Evolutionary conservation across 257 asterid species (phyloP).

Genomic region (Scutellaria minor): DNA sequence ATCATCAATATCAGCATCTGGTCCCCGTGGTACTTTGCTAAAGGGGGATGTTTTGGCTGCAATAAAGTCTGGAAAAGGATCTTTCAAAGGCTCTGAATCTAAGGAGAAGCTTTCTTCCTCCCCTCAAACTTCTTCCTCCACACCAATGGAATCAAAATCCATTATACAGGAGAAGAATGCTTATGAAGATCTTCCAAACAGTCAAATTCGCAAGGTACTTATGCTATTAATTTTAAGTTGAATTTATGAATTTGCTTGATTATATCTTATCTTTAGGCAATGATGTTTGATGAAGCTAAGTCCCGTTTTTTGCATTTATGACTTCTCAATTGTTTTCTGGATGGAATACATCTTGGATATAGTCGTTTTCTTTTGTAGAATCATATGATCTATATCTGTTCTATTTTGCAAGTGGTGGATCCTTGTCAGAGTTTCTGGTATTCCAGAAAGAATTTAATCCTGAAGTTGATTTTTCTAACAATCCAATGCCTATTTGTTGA

Average conservation of each 20-base stretch:
- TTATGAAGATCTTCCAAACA: constrained; percentile 84
- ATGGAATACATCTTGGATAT: constrained; percentile 12
- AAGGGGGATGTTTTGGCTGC: constrained; percentile 97
- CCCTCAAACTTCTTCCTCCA: constrained; percentile 51
- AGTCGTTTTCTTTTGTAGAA: constrained; percentile 17
- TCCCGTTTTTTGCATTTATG: constrained; percentile 17
- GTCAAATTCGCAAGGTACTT: constrained; percentile 95
- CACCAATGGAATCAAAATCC: constrained; percentile 53
- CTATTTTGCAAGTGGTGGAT: constrained; percentile 21
- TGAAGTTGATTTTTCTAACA: constrained; percentile 9
- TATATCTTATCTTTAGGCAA: constrained; percentile 7
- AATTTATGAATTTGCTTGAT: constrained; percentile 11
- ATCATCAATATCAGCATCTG: constrained; percentile 78
- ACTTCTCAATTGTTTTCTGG: not conserved
- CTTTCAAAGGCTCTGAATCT: constrained; percentile 48
- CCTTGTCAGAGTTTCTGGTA: not conserved
- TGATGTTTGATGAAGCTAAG: constrained; percentile 16
- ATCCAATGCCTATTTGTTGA: constrained; percentile 2
- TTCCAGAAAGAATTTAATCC: constrained; percentile 14
- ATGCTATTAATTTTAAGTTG: constrained; percentile 14
- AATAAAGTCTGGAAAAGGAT: constrained; percentile 80
- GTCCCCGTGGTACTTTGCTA: constrained; percentile 94
- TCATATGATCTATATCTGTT: constrained; percentile 12
- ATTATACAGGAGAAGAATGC: constrained; percentile 52
- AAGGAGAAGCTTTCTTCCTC: constrained; percentile 54